Conservation (phyloP, 441 rosid species). For the Mallotus japonicus region DNA sequence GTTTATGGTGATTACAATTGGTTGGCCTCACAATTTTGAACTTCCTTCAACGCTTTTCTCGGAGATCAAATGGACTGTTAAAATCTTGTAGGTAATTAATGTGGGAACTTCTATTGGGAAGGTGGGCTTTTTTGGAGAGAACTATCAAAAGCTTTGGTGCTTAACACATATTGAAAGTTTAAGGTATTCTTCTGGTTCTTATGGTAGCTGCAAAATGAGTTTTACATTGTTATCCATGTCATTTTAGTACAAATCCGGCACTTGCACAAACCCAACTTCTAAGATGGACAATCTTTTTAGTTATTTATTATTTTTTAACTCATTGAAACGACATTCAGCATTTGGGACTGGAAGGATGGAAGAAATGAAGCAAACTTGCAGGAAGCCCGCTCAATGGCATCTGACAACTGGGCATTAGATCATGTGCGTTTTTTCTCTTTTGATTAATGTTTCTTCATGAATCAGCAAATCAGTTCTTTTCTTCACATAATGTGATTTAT, state of each 20-base stretch:
- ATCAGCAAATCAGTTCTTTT: not conserved
- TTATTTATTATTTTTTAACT: not conserved
- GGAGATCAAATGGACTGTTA: not conserved
- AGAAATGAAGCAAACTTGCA: constrained; percentile 55
- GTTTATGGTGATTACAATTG: not conserved
- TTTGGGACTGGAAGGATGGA: constrained; percentile 83
- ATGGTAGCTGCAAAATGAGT: not conserved
- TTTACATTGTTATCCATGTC: not conserved
- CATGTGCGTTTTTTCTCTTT: constrained; percentile 41
- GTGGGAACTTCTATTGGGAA: constrained; percentile 87
- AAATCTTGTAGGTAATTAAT: constrained; percentile 67
- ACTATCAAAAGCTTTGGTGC: constrained; percentile 77
- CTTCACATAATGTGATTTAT: not conserved
- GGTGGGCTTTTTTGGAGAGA: constrained; percentile 75
- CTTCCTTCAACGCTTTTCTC: not conserved
- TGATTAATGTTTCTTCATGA: not conserved
- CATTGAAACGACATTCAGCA: constrained; percentile 31
- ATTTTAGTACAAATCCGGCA: not conserved
- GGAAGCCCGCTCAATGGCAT: constrained; percentile 80
- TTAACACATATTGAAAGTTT: constrained; percentile 89
- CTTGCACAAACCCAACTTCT: not conserved
- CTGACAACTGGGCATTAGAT: constrained; percentile 68
- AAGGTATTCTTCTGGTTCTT: constrained; percentile 45
- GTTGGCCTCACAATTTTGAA: not conserved
- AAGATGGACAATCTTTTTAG: not conserved